Evolutionary conservation across 768 basidiomycete genomes (phyloP).

Genomic region (Bullera alba): DNA sequence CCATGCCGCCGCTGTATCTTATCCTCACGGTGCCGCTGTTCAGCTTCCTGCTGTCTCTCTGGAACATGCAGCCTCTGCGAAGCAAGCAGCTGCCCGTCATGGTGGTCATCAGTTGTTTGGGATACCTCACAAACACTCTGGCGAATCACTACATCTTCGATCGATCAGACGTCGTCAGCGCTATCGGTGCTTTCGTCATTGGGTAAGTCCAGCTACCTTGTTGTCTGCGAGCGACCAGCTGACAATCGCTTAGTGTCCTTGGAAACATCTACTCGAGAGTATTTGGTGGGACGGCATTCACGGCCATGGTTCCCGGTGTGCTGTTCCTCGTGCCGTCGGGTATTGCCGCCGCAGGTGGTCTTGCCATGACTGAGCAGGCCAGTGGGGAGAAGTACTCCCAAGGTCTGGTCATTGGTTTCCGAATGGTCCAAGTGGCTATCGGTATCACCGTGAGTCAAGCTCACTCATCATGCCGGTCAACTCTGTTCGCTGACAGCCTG

Average conservation of each 20-base stretch:
- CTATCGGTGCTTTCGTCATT: slow-evolving; percentile 33
- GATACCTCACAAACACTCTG: slow-evolving; percentile 59
- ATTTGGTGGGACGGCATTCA: slow-evolving; percentile 61
- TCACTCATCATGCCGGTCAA: neutral
- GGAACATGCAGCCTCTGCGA: slow-evolving; percentile 68
- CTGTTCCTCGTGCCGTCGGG: slow-evolving; percentile 74
- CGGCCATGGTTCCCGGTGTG: slow-evolving; percentile 83
- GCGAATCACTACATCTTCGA: slow-evolving; percentile 74
- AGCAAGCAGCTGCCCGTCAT: slow-evolving; percentile 69
- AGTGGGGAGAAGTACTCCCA: slow-evolving; percentile 52
- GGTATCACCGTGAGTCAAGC: slow-evolving; percentile 60
- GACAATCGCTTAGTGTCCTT: slow-evolving; percentile 12
- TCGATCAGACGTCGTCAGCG: slow-evolving; percentile 30
- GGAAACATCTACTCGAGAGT: slow-evolving; percentile 35
- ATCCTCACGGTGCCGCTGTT: slow-evolving; percentile 36
- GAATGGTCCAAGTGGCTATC: slow-evolving; percentile 81
- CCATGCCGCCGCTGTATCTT: slow-evolving; percentile 63
- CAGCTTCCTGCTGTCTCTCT: slow-evolving; percentile 60
- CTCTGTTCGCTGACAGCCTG: neutral
- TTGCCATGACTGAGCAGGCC: slow-evolving; percentile 50
- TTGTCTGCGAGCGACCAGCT: neutral
- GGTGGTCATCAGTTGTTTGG: slow-evolving; percentile 71
- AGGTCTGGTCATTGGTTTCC: slow-evolving; percentile 74
- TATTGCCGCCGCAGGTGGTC: slow-evolving; percentile 76
- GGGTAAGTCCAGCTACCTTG: slow-evolving; percentile 18